Evolutionary conservation across 768 basidiomycete species (phyloP).

Genomic region (Tylopilus cervinicoccineus): DNA sequence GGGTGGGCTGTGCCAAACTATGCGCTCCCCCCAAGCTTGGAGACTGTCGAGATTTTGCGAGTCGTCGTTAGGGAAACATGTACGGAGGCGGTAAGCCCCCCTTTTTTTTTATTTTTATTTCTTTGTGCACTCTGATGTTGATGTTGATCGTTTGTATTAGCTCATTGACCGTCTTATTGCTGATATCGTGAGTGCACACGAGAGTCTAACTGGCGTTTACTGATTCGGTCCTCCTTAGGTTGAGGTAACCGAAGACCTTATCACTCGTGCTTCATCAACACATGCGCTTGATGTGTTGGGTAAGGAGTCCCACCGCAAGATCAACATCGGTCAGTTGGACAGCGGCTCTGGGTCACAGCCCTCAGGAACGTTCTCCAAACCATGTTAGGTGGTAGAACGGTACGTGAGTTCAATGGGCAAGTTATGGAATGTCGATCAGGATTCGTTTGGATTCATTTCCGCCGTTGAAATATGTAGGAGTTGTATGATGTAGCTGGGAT

Average conservation of each 20-base stretch:
- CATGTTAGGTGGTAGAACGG: constrained; percentile 42
- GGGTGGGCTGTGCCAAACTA: constrained; percentile 63
- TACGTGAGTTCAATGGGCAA: neutral
- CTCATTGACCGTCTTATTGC: constrained; percentile 60
- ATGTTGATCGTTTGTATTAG: constrained; percentile 33
- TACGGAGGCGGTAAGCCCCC: constrained; percentile 44
- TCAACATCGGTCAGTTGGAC: constrained; percentile 43
- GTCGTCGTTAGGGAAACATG: constrained; percentile 58
- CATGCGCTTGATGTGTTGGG: constrained; percentile 51
- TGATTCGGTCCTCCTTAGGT: constrained; percentile 36
- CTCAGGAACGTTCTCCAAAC: constrained; percentile 65
- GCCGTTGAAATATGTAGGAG: neutral
- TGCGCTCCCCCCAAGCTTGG: constrained; percentile 49
- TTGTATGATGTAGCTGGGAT: neutral
- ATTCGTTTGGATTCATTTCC: neutral
- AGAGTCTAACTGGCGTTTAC: neutral
- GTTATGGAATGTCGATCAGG: neutral
- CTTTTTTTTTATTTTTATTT: too few relatives aligned
- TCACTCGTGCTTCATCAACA: constrained; percentile 40
- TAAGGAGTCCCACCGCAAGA: constrained; percentile 23
- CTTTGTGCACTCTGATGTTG: constrained; percentile 18
- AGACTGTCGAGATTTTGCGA: constrained; percentile 54
- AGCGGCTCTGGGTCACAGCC: constrained; percentile 42
- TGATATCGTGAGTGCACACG: constrained; percentile 55
- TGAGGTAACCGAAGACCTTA: constrained; percentile 59